phyloP scores from a whole-genome alignment of 305 asterid genomes.

The Fraxinus sp. region DNA sequence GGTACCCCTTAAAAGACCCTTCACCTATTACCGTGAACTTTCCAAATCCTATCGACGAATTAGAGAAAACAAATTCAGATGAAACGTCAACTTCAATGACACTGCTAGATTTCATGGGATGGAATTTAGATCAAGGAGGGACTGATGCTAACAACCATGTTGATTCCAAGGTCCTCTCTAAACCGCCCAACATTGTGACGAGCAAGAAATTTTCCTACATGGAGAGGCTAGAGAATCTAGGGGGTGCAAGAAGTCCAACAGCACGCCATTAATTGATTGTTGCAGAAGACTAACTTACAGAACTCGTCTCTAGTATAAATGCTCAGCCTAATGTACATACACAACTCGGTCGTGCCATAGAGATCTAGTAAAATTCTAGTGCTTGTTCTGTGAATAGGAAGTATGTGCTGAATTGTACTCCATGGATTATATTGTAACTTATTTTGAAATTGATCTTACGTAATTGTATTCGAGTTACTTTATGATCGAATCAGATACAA shows the following conservation, averaged over 20 bases:
- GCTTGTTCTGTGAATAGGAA: slow-evolving; percentile 30
- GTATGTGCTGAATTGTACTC: slow-evolving; percentile 19
- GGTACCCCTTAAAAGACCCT: slow-evolving; percentile 29
- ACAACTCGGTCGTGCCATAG: slow-evolving; percentile 14
- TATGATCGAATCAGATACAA: background rate
- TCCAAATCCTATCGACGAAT: slow-evolving; percentile 36
- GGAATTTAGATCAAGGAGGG: slow-evolving; percentile 51
- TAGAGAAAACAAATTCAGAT: slow-evolving; percentile 29
- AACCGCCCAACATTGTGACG: slow-evolving; percentile 35
- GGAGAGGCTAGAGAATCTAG: slow-evolving; percentile 53
- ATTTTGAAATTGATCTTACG: background rate
- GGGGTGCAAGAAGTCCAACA: slow-evolving; percentile 60
- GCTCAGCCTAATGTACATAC: slow-evolving; percentile 24
- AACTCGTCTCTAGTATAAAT: slow-evolving; percentile 5
- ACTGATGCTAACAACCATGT: slow-evolving; percentile 35
- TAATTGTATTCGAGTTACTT: slow-evolving; percentile 5
- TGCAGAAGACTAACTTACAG: slow-evolving; percentile 4
- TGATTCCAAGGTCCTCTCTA: slow-evolving; percentile 26
- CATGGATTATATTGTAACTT: background rate
- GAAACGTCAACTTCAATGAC: slow-evolving; percentile 54
- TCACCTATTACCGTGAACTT: slow-evolving; percentile 20
- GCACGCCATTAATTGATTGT: slow-evolving; percentile 46
- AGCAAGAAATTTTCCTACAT: slow-evolving; percentile 55
- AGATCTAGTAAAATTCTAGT: slow-evolving; percentile 10
- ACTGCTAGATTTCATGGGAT: slow-evolving; percentile 64